Evolutionary conservation across 1,139 yeast genomes (phyloP).

Genomic region (Magnusiomyces magnusii): DNA sequence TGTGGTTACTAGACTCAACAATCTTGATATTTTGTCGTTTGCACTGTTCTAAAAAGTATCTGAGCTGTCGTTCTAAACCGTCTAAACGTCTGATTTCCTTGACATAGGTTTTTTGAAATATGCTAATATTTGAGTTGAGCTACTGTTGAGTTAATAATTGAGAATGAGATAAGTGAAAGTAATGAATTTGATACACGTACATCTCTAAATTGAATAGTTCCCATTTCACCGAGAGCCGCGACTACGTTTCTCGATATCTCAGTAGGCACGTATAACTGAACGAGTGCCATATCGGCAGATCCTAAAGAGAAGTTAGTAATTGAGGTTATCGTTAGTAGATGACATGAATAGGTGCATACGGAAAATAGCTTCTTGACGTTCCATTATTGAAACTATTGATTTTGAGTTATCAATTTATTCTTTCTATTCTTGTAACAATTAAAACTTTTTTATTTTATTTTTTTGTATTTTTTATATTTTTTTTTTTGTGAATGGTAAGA

Average conservation of each 20-base stretch:
- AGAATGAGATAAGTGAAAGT: background rate
- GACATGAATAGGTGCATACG: too few relatives aligned
- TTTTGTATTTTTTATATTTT: too few relatives aligned
- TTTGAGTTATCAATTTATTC: too few relatives aligned
- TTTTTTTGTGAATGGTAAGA: background rate
- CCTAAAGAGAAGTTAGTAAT: too few relatives aligned
- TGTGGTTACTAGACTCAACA: conserved; percentile 19
- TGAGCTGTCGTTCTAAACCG: conserved; percentile 53
- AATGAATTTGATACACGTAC: conserved; percentile 14
- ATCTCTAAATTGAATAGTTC: conserved; percentile 85
- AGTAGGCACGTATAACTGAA: conserved; percentile 84
- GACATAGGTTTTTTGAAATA: conserved; percentile 84
- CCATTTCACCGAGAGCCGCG: conserved; percentile 74
- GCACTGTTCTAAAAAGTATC: conserved; percentile 27
- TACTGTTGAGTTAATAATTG: conserved; percentile 17
- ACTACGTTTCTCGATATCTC: conserved; percentile 89
- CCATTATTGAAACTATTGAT: conserved; percentile 14
- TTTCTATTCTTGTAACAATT: too few relatives aligned
- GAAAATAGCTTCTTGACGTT: conserved; percentile 18
- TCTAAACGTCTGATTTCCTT: conserved; percentile 67
- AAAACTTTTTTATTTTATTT: too few relatives aligned
- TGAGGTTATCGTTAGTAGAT: too few relatives aligned
- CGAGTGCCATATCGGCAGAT: conserved; percentile 92
- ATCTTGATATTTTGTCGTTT: conserved; percentile 27
- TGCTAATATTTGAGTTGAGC: conserved; percentile 64